Evolutionary conservation across 2,329 filamentous ascomycete species (phyloP).

Genomic region (Penicillium verrucosum): DNA sequence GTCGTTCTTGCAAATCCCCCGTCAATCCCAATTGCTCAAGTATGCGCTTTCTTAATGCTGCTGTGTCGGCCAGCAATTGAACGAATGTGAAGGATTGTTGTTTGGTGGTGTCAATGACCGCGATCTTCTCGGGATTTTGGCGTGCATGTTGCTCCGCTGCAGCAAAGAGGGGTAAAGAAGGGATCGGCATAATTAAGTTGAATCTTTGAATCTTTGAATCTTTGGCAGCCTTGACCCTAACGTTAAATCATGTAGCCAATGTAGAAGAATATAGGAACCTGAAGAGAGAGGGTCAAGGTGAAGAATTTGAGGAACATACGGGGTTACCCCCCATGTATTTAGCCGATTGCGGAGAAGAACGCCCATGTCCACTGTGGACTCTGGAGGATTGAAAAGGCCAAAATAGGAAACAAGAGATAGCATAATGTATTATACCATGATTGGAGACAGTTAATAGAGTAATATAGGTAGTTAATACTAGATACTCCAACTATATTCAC

Average conservation of each 20-base stretch:
- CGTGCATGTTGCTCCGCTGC: conserved; percentile 37
- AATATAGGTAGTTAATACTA: background rate
- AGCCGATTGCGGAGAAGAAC: conserved; percentile 5
- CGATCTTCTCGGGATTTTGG: conserved; percentile 34
- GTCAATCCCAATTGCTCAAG: conserved; percentile 30
- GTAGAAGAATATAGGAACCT: background rate
- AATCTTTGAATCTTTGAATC: background rate
- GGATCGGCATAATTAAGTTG: conserved; percentile 25
- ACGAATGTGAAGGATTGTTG: conserved; percentile 40
- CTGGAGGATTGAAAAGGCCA: background rate
- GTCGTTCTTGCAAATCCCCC: conserved; percentile 36
- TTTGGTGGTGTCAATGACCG: conserved; percentile 40
- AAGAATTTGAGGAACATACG: background rate
- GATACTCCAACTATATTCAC: background rate
- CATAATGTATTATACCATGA: background rate
- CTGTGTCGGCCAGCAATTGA: conserved; percentile 41
- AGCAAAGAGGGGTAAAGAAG: conserved; percentile 41
- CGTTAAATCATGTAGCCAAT: background rate
- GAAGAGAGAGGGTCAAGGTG: background rate
- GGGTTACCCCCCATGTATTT: background rate
- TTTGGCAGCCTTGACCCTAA: background rate
- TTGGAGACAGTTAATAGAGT: background rate
- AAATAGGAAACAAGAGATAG: background rate
- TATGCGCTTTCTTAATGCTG: conserved; percentile 36
- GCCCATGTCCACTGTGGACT: background rate